These are phyloP conservation scores for Starmerella gropengiesseri DNA, from an alignment of 805 yeast genomes.

Conservation along the genomic window DNA sequence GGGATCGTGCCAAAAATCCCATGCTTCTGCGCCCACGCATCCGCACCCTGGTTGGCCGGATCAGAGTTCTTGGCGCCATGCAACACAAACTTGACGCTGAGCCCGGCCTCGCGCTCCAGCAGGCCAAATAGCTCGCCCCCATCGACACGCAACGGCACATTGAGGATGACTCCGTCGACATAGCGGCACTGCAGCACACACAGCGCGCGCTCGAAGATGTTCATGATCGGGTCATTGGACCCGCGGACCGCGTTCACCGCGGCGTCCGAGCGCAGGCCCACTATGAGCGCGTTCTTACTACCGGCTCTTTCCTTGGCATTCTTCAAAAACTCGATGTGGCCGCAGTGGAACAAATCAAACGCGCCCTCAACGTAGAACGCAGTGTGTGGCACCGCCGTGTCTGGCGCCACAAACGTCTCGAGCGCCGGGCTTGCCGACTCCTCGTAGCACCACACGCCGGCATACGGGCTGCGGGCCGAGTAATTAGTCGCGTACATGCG, in stretches of 20 bases:
- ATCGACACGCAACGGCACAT: slow-evolving; percentile 48
- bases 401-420: slow-evolving; percentile 13
- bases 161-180: slow-evolving; percentile 67
- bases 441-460: slow-evolving; percentile 19
- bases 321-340: slow-evolving; percentile 68
- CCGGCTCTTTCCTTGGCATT: slow-evolving; percentile 36
- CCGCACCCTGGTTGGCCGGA: slow-evolving; percentile 2
- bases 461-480: slow-evolving; percentile 20
- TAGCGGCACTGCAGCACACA: slow-evolving; percentile 82
- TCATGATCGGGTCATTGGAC: slow-evolving; percentile 72
- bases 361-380: slow-evolving; percentile 59
- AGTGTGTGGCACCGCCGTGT: slow-evolving; percentile 13
- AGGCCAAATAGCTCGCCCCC: slow-evolving; percentile 32
- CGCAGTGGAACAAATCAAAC: slow-evolving; percentile 88
- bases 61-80: slow-evolving; percentile 7
- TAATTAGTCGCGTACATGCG: slow-evolving; percentile 21
- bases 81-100: slow-evolving; percentile 2
- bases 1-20: slow-evolving; percentile 37
- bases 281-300: slow-evolving; percentile 41
- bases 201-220: slow-evolving; percentile 68
- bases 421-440: slow-evolving; percentile 2
- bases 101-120: slow-evolving; percentile 25
- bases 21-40: slow-evolving; percentile 25
- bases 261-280: slow-evolving; percentile 55
- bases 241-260: slow-evolving; percentile 49